Percentiles rank a stretch among this genome's conserved stretches.
Evolutionary conservation across 75 land plant genomes (phyloP).

Genomic region (Picea glauca): DNA sequence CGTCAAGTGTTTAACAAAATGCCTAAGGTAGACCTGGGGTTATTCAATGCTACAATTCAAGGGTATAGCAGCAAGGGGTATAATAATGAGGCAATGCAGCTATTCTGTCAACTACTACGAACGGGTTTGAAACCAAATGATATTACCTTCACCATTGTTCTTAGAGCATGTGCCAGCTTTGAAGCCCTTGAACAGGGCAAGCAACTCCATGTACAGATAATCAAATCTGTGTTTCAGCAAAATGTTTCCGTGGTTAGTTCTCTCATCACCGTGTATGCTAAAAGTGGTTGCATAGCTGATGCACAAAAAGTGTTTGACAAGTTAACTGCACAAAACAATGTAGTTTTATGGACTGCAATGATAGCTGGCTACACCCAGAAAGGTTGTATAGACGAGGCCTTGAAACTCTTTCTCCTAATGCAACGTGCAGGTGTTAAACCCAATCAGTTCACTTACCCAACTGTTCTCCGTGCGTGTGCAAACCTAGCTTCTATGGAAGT

Average conservation of each 20-base stretch:
- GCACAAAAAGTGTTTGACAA: constrained; percentile 16
- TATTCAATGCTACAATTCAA: constrained; percentile 28
- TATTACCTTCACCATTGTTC: not conserved
- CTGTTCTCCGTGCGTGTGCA: constrained; percentile 2
- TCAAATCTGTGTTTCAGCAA: constrained; percentile 1
- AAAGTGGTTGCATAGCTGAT: constrained; percentile 8
- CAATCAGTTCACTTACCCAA: not conserved
- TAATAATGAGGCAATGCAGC: not conserved
- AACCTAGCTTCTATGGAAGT: not conserved
- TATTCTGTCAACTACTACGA: not conserved
- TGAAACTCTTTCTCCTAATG: not conserved
- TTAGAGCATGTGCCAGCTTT: constrained; percentile 6
- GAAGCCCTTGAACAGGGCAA: not conserved
- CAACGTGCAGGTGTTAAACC: constrained; percentile 2
- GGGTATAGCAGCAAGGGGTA: constrained; percentile 24
- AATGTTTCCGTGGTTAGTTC: constrained; percentile 10
- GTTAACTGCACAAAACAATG: not conserved
- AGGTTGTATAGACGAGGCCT: not conserved
- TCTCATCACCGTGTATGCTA: constrained; percentile 18
- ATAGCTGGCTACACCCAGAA: constrained; percentile 4
- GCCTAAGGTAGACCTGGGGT: constrained; percentile 18
- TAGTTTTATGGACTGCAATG: constrained; percentile 11
- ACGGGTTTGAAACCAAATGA: not conserved
- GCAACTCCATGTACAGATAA: constrained; percentile 1
- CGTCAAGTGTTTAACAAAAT: constrained; percentile 14